Base-by-base conservation (phyloP, 148 eudicot genomes). In the Nyssa sinensis region DNA sequence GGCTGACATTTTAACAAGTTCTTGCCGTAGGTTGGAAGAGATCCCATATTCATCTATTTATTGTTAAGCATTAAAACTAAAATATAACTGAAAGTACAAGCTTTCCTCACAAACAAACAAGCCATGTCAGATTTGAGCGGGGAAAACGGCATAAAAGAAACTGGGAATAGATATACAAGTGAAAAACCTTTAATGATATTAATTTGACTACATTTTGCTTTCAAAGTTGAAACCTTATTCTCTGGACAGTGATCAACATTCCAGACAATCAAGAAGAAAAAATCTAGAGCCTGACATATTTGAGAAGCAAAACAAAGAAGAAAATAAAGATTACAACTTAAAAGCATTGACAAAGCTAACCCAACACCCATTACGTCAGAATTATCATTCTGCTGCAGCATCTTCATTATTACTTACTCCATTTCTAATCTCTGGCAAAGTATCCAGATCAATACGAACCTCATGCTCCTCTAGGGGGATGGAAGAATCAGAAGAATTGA, bases 401-500 rank as follows among this genome's bases (percentile, higher is more conserved):
- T 84, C 89, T 49, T 84, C 86, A 13, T 65, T 65, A 27, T 70
- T 79, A 44, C 77, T 82, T 69, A 79, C 86, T 80, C 82, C 87
- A 14, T 64, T 83, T 82, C 69, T 75, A 72, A 83, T 87, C 21
- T 84, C 87, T 5, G 91, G 88, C 74, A 87, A 72, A 5, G 88
- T 82, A 29, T 79, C 85, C 58, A 84, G 69, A 80, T 87, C 88
- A 7, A 28, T 72, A 51, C 78, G 81, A 10, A 74, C 71, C 51
- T 82, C 90, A 66, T 67, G 82, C 73, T 82, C 91, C 65, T 88
- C 84, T 71, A 77, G 71, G 11, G 75, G 28, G 32, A 69, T 27
- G 27, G 76, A 57, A 14, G 73, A 67, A 83, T 85, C 85, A 72
- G 86, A 81, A 30, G 78, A 65, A 74, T 84, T 91, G 47, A 81